Percentiles rank a stretch among this genome's conserved stretches.
These are phyloP conservation scores for Coprinopsis marcescibilis DNA, from an alignment of 768 basidiomycete genomes.

Conservation along the genomic window DNA sequence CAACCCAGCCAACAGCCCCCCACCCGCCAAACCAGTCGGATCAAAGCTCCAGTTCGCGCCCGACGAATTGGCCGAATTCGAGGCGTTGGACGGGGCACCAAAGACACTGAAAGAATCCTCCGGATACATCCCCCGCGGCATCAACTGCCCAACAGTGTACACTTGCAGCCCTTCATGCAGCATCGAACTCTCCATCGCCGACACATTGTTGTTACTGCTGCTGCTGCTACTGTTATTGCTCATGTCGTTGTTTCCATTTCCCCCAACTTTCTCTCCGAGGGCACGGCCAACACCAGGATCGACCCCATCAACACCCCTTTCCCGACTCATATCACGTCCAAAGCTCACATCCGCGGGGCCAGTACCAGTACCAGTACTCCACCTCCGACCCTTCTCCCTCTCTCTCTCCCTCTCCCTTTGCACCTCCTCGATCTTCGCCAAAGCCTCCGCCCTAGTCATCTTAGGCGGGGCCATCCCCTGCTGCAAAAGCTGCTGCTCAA, in stretches of 20 bases:
- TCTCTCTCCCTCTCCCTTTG: slow-evolving; percentile 30
- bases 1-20: slow-evolving; percentile 19
- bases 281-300: no score
- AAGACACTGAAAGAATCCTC: neutral
- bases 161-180: slow-evolving; percentile 69
- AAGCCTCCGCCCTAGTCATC: slow-evolving; percentile 36
- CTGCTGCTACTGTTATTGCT: slow-evolving; percentile 2
- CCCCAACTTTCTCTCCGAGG: no score
- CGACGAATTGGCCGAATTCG: neutral
- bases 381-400: slow-evolving; percentile 15
- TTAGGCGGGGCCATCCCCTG: neutral
- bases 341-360: no score
- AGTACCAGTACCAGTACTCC: no score
- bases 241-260: no score
- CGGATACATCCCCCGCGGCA: slow-evolving; percentile 46
- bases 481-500: neutral
- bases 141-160: slow-evolving; percentile 73
- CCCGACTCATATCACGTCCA: slow-evolving; percentile 12
- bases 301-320: slow-evolving; percentile 5
- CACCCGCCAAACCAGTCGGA: slow-evolving; percentile 25
- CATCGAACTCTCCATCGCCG: slow-evolving; percentile 4
- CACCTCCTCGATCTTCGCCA: slow-evolving; percentile 50
- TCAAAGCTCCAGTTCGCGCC: slow-evolving; percentile 52
- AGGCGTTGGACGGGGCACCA: neutral
- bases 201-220: slow-evolving; percentile 7